Percentiles rank a stretch among this genome's conserved stretches.
Conservation (phyloP, 225 moss, liverwort and hornwort genomes). For the Pseudoscleropodium purum region DNA sequence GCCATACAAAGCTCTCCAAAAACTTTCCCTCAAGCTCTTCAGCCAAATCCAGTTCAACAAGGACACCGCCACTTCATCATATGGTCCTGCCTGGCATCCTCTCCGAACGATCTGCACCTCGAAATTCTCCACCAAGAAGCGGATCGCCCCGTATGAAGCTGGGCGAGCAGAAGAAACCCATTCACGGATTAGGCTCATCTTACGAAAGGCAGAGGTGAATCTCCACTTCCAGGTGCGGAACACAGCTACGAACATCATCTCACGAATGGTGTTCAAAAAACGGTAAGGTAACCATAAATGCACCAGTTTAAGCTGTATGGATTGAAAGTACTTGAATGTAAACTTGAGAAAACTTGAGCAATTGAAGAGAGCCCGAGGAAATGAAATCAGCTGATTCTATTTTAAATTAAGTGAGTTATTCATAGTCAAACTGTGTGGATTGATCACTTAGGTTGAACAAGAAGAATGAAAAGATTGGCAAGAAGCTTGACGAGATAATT, state of each 20-base stretch:
- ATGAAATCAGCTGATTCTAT: neutral
- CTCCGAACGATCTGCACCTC: conserved; percentile 16
- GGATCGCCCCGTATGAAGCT: neutral
- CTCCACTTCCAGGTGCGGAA: neutral
- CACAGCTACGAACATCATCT: neutral
- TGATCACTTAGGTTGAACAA: neutral
- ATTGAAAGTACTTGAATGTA: neutral
- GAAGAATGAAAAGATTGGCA: neutral
- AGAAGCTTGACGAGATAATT: neutral
- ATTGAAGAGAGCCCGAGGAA: neutral
- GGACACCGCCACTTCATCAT: neutral
- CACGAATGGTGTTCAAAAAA: neutral
- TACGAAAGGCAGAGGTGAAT: neutral
- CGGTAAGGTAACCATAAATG: neutral
- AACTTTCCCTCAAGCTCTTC: neutral
- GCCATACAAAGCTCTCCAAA: neutral
- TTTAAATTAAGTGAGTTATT: neutral
- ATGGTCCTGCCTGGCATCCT: conserved; percentile 1
- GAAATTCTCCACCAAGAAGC: conserved; percentile 6
- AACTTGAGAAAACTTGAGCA: too few relatives aligned
- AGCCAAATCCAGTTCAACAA: neutral
- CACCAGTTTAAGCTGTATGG: neutral
- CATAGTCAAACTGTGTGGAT: neutral
- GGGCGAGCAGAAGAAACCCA: neutral
- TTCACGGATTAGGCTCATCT: neutral